These are phyloP conservation scores for Neofusicoccum parvum DNA, from an alignment of 2,329 filamentous ascomycete species.

Conservation along the genomic window DNA sequence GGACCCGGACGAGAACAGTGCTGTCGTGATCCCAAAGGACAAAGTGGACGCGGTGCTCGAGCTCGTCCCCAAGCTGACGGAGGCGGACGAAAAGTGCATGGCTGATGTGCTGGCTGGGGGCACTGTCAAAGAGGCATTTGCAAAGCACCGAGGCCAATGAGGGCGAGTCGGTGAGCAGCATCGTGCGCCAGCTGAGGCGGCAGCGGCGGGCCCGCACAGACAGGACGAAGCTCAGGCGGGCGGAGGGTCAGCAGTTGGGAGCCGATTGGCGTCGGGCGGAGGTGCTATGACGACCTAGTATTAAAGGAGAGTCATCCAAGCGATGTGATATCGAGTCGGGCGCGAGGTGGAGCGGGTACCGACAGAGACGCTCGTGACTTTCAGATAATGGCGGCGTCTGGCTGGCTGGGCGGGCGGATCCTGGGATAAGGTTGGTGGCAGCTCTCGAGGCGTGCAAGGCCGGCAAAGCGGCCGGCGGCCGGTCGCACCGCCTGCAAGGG, in stretches of 20 bases:
- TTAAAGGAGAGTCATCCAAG: conserved; percentile 9
- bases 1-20: conserved; percentile 66
- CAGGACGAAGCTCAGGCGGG: neutral
- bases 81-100: conserved; percentile 47
- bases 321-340: conserved; percentile 14
- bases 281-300: conserved; percentile 6
- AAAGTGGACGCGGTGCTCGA: conserved; percentile 63
- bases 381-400: neutral
- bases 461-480: conserved; percentile 12
- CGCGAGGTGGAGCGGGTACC: conserved; percentile 9
- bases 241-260: neutral
- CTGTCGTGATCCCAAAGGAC: conserved; percentile 66
- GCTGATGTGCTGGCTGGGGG: conserved; percentile 65
- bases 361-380: conserved; percentile 13
- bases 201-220: neutral
- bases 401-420: neutral
- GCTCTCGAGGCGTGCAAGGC: conserved; percentile 1
- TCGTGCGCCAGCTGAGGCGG: neutral
- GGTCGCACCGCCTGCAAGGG: neutral
- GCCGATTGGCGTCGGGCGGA: conserved; percentile 11
- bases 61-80: conserved; percentile 55
- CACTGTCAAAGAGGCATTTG: conserved; percentile 68
- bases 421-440: neutral
- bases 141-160: conserved; percentile 47
- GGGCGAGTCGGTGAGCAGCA: neutral